Conservation (phyloP, 192 early-diverging fungal genomes). For the Entophlyctis helioformis region DNA sequence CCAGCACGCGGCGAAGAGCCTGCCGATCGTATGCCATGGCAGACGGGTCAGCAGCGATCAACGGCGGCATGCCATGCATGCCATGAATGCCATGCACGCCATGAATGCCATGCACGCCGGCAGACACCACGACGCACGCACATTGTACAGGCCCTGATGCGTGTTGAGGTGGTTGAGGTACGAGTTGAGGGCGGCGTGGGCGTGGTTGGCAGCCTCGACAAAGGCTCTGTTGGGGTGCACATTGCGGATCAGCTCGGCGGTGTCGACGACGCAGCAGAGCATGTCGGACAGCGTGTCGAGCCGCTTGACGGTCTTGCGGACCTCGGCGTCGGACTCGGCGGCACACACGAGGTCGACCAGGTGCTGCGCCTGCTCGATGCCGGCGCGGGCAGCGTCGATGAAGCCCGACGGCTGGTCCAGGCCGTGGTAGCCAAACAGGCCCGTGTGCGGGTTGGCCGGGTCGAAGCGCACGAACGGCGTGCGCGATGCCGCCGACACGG, state of each 20-base stretch:
- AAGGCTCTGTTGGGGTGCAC: slow-evolving; percentile 69
- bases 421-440: slow-evolving; percentile 11
- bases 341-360: slow-evolving; percentile 7
- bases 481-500: too few relatives aligned
- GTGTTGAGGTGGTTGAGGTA: slow-evolving; percentile 93
- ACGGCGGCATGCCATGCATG: too few relatives aligned
- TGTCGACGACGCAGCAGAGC: slow-evolving; percentile 84
- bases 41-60: too few relatives aligned
- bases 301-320: slow-evolving; percentile 67
- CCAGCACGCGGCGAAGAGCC: slow-evolving; percentile 57
- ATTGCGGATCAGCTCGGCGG: slow-evolving; percentile 82
- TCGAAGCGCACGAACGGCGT: too few relatives aligned
- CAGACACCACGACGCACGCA: slow-evolving; percentile 10
- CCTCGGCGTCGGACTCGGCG: slow-evolving; percentile 26
- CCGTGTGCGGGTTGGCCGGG: too few relatives aligned
- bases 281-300: slow-evolving; percentile 81
- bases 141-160: slow-evolving; percentile 68
- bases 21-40: too few relatives aligned
- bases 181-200: slow-evolving; percentile 59
- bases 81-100: too few relatives aligned
- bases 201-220: slow-evolving; percentile 63
- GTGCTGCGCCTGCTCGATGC: slow-evolving; percentile 2
- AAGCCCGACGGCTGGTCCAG: slow-evolving; percentile 10
- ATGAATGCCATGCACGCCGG: too few relatives aligned
- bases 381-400: slow-evolving; percentile 4